Base-by-base conservation (phyloP, 1,284 basidiomycete species). In the Papiliotrema laurentii region DNA sequence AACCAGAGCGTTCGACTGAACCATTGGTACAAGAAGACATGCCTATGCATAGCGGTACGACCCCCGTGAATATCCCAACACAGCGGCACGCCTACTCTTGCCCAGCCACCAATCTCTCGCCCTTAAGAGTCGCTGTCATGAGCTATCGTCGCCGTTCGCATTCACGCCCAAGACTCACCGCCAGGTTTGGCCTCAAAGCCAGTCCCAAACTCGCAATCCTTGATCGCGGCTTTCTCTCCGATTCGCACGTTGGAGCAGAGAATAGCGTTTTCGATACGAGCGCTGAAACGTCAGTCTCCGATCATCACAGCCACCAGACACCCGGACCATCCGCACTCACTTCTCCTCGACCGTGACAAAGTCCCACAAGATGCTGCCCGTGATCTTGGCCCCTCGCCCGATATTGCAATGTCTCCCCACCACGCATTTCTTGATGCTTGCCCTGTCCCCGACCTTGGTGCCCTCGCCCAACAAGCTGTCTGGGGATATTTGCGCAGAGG, bases 391-490 rank as follows among this genome's bases (percentile, higher is more conserved):
- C 74, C 86, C 86, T 66, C 84, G 89, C 11, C 91, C 92, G 53
- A 97, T 88, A 21, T 83, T 74, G 61, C 90, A 94, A 64, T 93
- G 89, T 53, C 85, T 81, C 5, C 94, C 94, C 22, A 97, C 81
- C 21, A 93, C 80, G 7, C 85, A 87, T 58, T 86, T 85, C 72
- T 96, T 97, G 71, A 98, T 84, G 28, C 78, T 85, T 18, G 87
- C 83, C 38, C 84, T 83, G 66, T 97, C 93, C 5, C 84, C 86
- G 5, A 98, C 78, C 44, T 83, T 82, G 10, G 87, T 87, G 3
- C 85, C 88, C 41, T 83, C 82, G 6, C 87, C 89, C 13, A 97
- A 77, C 50, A 90, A 80, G 11, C 85, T 87, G 70, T 97, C 93
- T 2, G 81, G 75, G 1, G 90, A 92, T 58, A 97, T 87, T 60